Base-by-base conservation (phyloP, 2,329 filamentous ascomycete species). In the Colletotrichum paranaense region DNA sequence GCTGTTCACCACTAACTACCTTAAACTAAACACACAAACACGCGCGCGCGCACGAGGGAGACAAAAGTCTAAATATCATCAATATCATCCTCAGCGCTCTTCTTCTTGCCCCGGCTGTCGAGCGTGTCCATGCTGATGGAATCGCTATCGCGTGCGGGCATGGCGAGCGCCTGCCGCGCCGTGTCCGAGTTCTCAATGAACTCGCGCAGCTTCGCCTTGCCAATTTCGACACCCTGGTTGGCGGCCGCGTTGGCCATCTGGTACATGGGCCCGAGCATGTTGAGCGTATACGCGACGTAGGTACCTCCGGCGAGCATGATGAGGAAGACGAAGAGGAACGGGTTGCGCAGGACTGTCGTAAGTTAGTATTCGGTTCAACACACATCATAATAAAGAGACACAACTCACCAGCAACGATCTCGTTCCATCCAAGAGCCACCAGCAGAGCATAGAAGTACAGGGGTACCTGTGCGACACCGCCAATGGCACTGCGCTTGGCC, bases 341-440 rank as follows among this genome's bases (percentile, higher is more conserved):
- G 97, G 83, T 98, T 98, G 76, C 95, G 94, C 55, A 98, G 88
- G 46, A 99, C 97, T 98, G 78, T 24, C 16, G 68, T 4, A 55
- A 28, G 67, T 77, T 72, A 78, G 76, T 58, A 58, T 42, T n/a
- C n/a, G 14, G 5, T 4, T 16, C 46, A 5, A 35, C 11, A 26
- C 6, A 28, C 35, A 12, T 16, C 24, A 12, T 2, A 1, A 11
- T 3, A 2, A 3, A 11, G n/a, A 12, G 52, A 81, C 42, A 3
- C 7, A 4, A 11, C 93, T 88, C 88, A 97, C 95, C 95, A 79
- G 95, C 94, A 77, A 97, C 87, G 75, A 99, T 95, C 84, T 99
- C 97, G 83, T 99, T 99, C 97, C 97, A 99, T n/a, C 97, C 97
- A 62, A 99, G 88, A 26, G 95, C 94, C 76, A 99, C 86, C 69